Percentiles rank a stretch among this genome's conserved stretches.
These are phyloP conservation scores for Lactarius quietus DNA, from an alignment of 768 basidiomycete genomes.

Conservation along the genomic window DNA sequence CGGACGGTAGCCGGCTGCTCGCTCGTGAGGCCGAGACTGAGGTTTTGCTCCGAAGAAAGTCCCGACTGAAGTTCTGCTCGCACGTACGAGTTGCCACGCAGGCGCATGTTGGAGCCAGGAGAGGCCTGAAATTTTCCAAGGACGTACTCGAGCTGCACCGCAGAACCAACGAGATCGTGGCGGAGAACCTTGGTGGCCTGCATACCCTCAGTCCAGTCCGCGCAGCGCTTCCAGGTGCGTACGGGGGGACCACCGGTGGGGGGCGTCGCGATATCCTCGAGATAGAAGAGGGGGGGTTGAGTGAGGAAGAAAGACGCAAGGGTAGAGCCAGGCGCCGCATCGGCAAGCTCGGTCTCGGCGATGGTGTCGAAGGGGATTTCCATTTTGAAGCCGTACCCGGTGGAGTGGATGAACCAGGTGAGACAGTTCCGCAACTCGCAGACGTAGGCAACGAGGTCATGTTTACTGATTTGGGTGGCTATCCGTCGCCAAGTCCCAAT, in stretches of 20 bases:
- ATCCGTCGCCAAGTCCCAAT: conserved; percentile 81
- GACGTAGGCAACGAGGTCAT: conserved; percentile 74
- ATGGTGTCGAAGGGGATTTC: conserved; percentile 70
- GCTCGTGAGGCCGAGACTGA: neutral
- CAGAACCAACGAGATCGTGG: conserved; percentile 63
- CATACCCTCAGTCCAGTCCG: conserved; percentile 73
- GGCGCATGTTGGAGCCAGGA: conserved; percentile 20
- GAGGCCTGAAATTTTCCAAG: conserved; percentile 34
- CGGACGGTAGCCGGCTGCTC: conserved; percentile 18
- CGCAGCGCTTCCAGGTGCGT: conserved; percentile 58
- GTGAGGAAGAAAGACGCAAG: conserved; percentile 63
- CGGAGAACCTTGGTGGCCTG: conserved; percentile 61
- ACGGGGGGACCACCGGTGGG: conserved; percentile 32
- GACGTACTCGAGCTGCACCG: conserved; percentile 54
- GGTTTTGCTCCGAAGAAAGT: conserved; percentile 6
- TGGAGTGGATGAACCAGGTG: conserved; percentile 76
- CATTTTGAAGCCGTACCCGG: conserved; percentile 80
- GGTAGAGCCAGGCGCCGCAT: conserved; percentile 51
- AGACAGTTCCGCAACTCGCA: conserved; percentile 63
- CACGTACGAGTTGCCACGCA: conserved; percentile 21
- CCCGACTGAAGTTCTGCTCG: conserved; percentile 18
- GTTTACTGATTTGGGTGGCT: conserved; percentile 47
- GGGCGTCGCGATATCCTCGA: conserved; percentile 45
- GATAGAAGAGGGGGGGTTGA: conserved; percentile 63
- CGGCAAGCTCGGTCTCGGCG: conserved; percentile 51